Evolutionary conservation across 192 early-diverging fungal species (phyloP).

Genomic region (Mortierella claussenii): DNA sequence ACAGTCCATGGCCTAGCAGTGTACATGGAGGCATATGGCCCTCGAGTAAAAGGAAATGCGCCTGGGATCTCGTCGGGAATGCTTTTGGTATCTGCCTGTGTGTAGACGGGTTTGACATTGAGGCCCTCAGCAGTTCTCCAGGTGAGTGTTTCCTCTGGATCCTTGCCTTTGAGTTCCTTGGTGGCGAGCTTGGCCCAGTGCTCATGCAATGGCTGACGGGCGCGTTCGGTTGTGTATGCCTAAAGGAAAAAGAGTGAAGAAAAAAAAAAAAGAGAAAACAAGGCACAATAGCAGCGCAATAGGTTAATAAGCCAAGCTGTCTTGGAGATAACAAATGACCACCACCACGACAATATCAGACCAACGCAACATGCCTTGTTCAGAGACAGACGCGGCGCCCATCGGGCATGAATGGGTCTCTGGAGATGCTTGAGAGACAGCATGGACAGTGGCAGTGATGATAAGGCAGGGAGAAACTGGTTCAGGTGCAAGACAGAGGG

Average conservation of each 20-base stretch:
- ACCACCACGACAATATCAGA: background rate
- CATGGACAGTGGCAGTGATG: constrained; percentile 1
- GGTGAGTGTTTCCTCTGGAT: constrained; percentile 74
- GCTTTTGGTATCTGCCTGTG: constrained; percentile 72
- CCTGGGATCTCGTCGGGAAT: constrained; percentile 80
- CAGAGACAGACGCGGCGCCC: constrained; percentile 27
- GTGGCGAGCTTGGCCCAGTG: constrained; percentile 78
- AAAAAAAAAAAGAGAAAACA: background rate
- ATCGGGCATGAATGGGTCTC: constrained; percentile 28
- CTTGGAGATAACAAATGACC: background rate
- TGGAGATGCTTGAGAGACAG: constrained; percentile 39
- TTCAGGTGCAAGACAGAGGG: background rate
- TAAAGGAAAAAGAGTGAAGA: background rate
- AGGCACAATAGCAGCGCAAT: background rate
- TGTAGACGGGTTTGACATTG: constrained; percentile 88
- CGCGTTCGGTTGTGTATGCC: constrained; percentile 46
- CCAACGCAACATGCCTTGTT: constrained; percentile 22
- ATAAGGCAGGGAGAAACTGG: background rate
- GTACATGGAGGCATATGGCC: constrained; percentile 88
- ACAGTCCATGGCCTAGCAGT: constrained; percentile 88
- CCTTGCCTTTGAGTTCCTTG: constrained; percentile 91
- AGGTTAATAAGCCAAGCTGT: background rate
- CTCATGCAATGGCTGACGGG: constrained; percentile 68
- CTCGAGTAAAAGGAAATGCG: constrained; percentile 88
- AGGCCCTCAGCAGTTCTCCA: constrained; percentile 90